Evolutionary conservation across 2,329 filamentous ascomycete genomes (phyloP).

Genomic region (Colletotrichum siamense): DNA sequence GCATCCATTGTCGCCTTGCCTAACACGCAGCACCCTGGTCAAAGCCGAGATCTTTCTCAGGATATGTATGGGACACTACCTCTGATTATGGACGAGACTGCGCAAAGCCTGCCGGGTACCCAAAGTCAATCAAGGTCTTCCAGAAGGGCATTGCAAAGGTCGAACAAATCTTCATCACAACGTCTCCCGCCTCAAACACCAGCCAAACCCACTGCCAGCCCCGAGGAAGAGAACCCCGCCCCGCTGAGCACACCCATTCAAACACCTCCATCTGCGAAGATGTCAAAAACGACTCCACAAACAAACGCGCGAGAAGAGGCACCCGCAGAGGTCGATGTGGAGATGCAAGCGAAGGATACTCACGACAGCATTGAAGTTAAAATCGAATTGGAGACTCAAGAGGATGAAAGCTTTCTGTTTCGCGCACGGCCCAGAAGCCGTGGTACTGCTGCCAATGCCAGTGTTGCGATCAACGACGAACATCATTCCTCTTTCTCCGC

Average conservation of each 20-base stretch:
- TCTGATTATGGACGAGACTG: not conserved
- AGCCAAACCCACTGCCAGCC: not conserved
- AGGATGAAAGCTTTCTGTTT: constrained; percentile 38
- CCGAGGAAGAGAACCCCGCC: not conserved
- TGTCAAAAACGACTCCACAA: not conserved
- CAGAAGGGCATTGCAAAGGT: not conserved
- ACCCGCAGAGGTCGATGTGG: not conserved
- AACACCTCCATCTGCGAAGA: constrained; percentile 7
- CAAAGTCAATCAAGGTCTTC: not conserved
- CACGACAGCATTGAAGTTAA: not conserved
- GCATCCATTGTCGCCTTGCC: not conserved
- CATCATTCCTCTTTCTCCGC: not conserved
- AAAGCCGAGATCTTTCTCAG: not conserved
- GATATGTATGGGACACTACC: not conserved
- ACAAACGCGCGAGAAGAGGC: not conserved
- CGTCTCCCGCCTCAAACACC: not conserved
- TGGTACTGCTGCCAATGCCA: not conserved
- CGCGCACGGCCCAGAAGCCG: constrained; percentile 23
- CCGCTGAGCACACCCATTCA: constrained; percentile 11
- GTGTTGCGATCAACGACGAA: not conserved
- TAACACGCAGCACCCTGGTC: not conserved
- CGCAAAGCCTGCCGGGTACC: not conserved
- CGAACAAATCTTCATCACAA: not conserved
- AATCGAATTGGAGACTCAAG: constrained; percentile 29
- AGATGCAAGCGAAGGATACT: not conserved